phyloP scores from a whole-genome alignment of 225 moss, liverwort and hornwort genomes.

The Sphagnum tenellum region DNA sequence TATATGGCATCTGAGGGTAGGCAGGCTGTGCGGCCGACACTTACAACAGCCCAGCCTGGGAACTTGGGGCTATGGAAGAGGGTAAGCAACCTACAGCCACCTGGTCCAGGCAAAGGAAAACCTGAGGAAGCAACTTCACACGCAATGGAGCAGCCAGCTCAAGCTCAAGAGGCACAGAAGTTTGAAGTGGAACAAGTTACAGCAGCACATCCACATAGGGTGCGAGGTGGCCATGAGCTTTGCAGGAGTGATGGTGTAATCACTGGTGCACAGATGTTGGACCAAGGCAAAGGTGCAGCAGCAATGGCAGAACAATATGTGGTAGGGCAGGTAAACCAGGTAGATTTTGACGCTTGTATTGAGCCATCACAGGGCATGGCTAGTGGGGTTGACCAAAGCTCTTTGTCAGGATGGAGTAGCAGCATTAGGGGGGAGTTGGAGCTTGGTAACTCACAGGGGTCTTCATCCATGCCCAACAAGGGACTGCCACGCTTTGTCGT shows the following conservation, averaged over 20 bases:
- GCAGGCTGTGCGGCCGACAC: slow-evolving; percentile 16
- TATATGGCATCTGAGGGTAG: slow-evolving; percentile 14
- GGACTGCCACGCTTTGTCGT: background rate
- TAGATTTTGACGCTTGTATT: background rate
- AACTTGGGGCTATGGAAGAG: slow-evolving; percentile 29
- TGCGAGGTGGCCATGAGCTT: slow-evolving; percentile 9
- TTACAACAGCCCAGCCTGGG: slow-evolving; percentile 5
- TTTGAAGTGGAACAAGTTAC: slow-evolving; percentile 10
- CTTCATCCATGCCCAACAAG: background rate
- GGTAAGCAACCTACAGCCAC: slow-evolving; percentile 22
- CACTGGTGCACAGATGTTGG: slow-evolving; percentile 5
- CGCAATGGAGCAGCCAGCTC: slow-evolving; percentile 6
- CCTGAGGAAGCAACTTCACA: slow-evolving; percentile 17
- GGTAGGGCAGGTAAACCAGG: slow-evolving; percentile 7
- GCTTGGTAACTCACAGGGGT: background rate
- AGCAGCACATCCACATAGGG: slow-evolving; percentile 9
- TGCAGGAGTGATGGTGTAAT: slow-evolving; percentile 19
- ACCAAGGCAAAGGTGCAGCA: slow-evolving; percentile 13
- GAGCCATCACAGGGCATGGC: slow-evolving; percentile 9
- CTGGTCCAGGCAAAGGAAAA: slow-evolving; percentile 24
- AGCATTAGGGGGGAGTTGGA: background rate
- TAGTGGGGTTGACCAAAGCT: slow-evolving; percentile 15
- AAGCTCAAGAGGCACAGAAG: slow-evolving; percentile 11
- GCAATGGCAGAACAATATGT: slow-evolving; percentile 1
- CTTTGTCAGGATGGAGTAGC: background rate